Evolutionary conservation across 106 monocot species (phyloP).

Genomic region (Narthecium ossifragum): DNA sequence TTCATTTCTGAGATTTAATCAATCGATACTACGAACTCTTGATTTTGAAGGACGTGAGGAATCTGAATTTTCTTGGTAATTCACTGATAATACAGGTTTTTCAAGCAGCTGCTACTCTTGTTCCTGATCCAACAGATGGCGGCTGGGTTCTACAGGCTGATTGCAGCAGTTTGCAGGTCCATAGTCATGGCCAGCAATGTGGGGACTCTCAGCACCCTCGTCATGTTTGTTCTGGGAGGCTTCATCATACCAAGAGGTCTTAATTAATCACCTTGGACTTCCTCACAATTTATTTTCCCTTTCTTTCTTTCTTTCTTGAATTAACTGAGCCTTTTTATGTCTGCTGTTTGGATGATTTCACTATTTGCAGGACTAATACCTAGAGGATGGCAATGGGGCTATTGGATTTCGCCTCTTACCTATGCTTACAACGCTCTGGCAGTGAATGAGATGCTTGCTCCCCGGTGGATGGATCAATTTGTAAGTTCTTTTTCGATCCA

Average conservation of each 20-base stretch:
- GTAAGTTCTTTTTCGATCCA: conserved; percentile 26
- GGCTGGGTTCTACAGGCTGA: conserved; percentile 47
- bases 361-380: conserved; percentile 36
- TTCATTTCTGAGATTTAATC: no score
- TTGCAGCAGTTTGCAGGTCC: conserved; percentile 41
- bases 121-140: conserved; percentile 67
- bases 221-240: conserved; percentile 58
- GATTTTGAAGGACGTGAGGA: not conserved
- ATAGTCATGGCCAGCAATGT: conserved; percentile 40
- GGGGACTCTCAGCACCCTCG: conserved; percentile 36
- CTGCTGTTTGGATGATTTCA: not conserved
- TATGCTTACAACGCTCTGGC: conserved; percentile 45
- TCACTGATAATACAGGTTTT: conserved; percentile 29
- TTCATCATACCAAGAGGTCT: conserved; percentile 65
- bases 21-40: not conserved
- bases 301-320: not conserved
- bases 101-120: conserved; percentile 50
- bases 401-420: conserved; percentile 59
- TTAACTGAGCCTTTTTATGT: not conserved
- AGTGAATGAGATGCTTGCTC: conserved; percentile 53
- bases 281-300: no score
- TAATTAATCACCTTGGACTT: no score
- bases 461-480: conserved; percentile 57
- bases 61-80: not conserved
- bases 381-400: conserved; percentile 56